phyloP scores from a whole-genome alignment of 148 eudicot species.

The Chenopodium berlandieri region DNA sequence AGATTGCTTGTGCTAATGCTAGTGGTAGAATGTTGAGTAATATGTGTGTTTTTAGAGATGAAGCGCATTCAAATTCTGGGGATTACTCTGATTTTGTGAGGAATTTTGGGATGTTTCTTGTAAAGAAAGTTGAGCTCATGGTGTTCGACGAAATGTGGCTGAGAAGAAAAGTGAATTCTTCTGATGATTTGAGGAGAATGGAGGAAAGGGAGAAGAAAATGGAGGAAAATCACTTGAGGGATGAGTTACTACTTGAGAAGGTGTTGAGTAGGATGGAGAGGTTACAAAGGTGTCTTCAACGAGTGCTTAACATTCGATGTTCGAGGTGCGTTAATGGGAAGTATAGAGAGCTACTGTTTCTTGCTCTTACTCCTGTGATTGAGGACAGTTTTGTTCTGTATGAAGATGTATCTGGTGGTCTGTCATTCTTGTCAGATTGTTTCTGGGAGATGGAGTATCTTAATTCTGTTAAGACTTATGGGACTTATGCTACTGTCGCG shows the following conservation, averaged over 20 bases:
- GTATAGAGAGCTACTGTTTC: conserved; percentile 38
- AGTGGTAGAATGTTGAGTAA: conserved; percentile 36
- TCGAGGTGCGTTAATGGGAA: conserved; percentile 40
- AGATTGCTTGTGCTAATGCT: conserved; percentile 36
- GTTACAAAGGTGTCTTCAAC: conserved; percentile 44
- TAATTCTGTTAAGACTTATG: conserved; percentile 48
- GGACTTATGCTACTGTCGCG: conserved; percentile 46
- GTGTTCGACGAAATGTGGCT: conserved; percentile 24
- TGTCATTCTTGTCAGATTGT: conserved; percentile 38
- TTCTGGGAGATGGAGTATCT: conserved; percentile 51
- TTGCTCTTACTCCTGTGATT: conserved; percentile 45
- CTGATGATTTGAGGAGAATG: conserved; percentile 6
- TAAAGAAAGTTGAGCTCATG: conserved; percentile 35
- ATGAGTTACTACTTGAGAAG: conserved; percentile 39
- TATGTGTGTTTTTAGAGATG: conserved; percentile 54
- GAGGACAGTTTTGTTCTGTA: conserved; percentile 60
- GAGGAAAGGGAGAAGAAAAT: conserved; percentile 20
- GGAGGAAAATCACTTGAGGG: conserved; percentile 34
- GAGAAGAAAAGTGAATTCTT: conserved; percentile 27
- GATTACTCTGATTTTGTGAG: conserved; percentile 58
- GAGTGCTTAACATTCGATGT: conserved; percentile 41
- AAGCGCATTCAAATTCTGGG: conserved; percentile 54
- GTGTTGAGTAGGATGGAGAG: conserved; percentile 43
- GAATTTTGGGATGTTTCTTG: conserved; percentile 51
- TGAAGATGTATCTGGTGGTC: conserved; percentile 50